Evolutionary conservation across 1,139 yeast species (phyloP).

Genomic region (Nakaseomyces delphensis): DNA sequence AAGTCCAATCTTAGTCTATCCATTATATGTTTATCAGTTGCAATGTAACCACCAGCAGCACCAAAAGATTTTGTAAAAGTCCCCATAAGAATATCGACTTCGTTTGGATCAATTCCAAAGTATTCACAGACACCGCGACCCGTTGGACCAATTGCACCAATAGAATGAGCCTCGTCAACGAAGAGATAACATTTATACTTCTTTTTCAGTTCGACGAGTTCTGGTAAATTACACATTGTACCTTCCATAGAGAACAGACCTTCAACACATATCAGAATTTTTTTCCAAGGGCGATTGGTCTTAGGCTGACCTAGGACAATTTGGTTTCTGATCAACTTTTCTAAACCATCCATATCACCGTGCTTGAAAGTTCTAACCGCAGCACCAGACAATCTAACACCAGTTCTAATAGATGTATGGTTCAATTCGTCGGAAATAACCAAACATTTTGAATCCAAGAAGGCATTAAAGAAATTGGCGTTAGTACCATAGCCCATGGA

Average conservation of each 20-base stretch:
- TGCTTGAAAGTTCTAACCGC: conserved; percentile 88
- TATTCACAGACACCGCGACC: conserved; percentile 96
- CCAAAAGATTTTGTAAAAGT: conserved; percentile 96
- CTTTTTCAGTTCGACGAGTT: conserved; percentile 61
- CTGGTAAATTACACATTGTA: conserved; percentile 80
- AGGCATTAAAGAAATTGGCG: conserved; percentile 77
- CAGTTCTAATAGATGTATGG: conserved; percentile 93
- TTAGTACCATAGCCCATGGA: conserved; percentile 97
- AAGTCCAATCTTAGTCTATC: conserved; percentile 67
- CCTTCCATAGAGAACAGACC: conserved; percentile 99
- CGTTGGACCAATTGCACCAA: conserved; percentile 91
- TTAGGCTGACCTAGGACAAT: conserved; percentile 96
- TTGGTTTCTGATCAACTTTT: conserved; percentile 70
- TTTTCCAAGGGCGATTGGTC: conserved; percentile 95
- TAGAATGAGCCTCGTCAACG: conserved; percentile 96
- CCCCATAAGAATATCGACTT: conserved; percentile 89
- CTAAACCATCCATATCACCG: conserved; percentile 78
- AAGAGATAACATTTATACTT: conserved; percentile 84
- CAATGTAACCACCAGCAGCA: conserved; percentile 96
- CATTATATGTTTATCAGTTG: conserved; percentile 59
- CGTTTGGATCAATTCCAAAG: conserved; percentile 66
- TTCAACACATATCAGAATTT: conserved; percentile 86
- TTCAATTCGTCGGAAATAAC: conserved; percentile 91
- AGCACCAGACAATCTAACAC: conserved; percentile 88
- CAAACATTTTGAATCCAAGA: conserved; percentile 79